Evolutionary conservation across 352 stramenopile species (phyloP).

Genomic region (Pythium rhizo-oryzae): DNA sequence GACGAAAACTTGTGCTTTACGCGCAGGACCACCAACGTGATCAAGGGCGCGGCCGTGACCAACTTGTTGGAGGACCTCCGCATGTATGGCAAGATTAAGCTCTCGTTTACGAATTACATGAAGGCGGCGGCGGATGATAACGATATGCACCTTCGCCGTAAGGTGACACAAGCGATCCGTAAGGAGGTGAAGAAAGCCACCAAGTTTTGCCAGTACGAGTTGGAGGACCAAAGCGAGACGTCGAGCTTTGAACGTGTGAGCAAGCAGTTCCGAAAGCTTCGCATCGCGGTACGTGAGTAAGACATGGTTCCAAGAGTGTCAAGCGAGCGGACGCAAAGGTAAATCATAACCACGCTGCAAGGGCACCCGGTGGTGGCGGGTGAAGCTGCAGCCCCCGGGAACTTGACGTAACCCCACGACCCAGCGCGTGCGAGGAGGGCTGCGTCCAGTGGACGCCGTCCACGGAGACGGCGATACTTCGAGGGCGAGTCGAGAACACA

Average conservation of each 20-base stretch:
- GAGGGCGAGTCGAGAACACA: no score
- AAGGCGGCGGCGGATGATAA: background rate
- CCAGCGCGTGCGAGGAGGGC: no score
- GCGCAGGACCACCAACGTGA: constrained; percentile 7
- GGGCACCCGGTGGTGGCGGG: no score
- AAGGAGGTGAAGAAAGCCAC: constrained; percentile 9
- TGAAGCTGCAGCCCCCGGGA: no score
- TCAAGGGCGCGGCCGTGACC: background rate
- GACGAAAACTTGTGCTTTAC: constrained; percentile 10
- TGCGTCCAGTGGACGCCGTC: no score
- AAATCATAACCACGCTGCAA: no score
- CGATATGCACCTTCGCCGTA: background rate
- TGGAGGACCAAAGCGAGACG: constrained; percentile 15
- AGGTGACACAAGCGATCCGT: background rate
- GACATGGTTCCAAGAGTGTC: no score
- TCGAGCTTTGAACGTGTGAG: background rate
- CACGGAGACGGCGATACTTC: no score
- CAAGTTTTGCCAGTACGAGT: constrained; percentile 3
- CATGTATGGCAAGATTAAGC: background rate
- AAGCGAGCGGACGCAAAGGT: no score
- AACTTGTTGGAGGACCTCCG: constrained; percentile 13
- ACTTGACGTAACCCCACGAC: no score
- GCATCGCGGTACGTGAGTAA: no score
- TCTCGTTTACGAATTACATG: constrained; percentile 4
- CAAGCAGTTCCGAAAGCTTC: background rate